phyloP scores from a whole-genome alignment of 495 filamentous ascomycete genomes.

The Pyrenopolyporus hunteri region DNA sequence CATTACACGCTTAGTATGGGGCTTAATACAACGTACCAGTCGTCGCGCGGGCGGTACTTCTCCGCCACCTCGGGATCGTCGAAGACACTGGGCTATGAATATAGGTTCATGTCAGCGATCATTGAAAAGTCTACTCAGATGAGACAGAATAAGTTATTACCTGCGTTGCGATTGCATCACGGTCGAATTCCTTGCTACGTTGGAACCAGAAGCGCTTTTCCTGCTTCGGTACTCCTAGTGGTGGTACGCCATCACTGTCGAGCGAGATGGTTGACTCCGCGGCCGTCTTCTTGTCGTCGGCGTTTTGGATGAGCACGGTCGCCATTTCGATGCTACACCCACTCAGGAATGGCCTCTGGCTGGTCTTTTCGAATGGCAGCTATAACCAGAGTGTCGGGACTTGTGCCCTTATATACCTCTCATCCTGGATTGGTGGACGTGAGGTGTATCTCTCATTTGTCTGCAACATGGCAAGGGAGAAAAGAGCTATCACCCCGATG shows the following conservation, averaged over 20 bases:
- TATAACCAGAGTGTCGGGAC: background rate
- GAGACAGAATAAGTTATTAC: constrained; percentile 11
- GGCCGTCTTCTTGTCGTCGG: constrained; percentile 21
- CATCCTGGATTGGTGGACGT: background rate
- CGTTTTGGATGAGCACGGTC: constrained; percentile 16
- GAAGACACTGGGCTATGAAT: constrained; percentile 44
- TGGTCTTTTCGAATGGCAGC: background rate
- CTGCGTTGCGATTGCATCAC: constrained; percentile 63
- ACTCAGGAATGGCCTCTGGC: background rate
- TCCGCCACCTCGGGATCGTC: constrained; percentile 55
- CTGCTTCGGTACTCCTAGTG: constrained; percentile 47
- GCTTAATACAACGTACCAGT: constrained; percentile 47
- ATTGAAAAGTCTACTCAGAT: background rate
- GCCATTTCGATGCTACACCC: constrained; percentile 16
- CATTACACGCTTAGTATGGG: background rate
- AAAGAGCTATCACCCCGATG: background rate
- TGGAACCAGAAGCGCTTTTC: constrained; percentile 56
- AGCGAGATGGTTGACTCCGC: constrained; percentile 27
- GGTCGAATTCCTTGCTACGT: constrained; percentile 50
- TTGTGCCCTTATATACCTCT: constrained; percentile 12
- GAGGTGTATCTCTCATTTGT: no score
- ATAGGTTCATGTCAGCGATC: background rate
- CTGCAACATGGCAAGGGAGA: no score
- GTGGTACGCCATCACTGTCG: constrained; percentile 34
- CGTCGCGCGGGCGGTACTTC: constrained; percentile 56